Base-by-base conservation (phyloP, 768 basidiomycete species). In the Porphyrellus cyaneotinctus region DNA sequence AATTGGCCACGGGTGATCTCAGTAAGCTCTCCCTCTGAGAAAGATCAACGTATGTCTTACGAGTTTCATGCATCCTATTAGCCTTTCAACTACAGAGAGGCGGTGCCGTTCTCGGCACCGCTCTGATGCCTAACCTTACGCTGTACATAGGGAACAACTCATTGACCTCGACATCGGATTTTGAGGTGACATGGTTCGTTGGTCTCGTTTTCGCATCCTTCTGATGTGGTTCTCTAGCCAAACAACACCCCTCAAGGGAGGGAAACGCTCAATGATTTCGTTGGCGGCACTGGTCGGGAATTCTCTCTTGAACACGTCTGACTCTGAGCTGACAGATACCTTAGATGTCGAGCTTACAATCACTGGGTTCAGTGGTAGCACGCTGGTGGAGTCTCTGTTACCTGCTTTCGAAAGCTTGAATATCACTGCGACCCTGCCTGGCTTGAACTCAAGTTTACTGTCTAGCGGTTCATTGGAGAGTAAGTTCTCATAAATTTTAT, bases 241-340 rank as follows among this genome's bases (percentile, higher is more conserved):
- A 87, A 87, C 63, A 71, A 71, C 28, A 84, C 72, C 51, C 77
- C 80, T 0, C 73, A 82, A 63, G 85, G 84, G 28, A 66, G 73
- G 43, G 74, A 83, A 57, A 87, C 86, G 1, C 72, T 90, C 30
- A 77, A 81, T 49, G 79, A 88, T 33, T 89, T 88, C 60, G 78
- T 88, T 39, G 78, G 80, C 14, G 77, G 80, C 45, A 79, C 75
- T 59, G 80, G 83, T 80, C 49, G 33, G 67, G 30, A 12, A 12
- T 23, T 2, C 47, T 52, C 15, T 43, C 22, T 28, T 1, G 6
- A 10, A 12, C 4, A n/a, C 17, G 18, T n/a, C 39, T 31, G 26
- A 18, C 4, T 35, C 23, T 31, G 17, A 45, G 47, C 43, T 56
- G 11, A 51, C 26, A 22, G 14, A 18, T 30, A 7, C 22, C 43